Percentiles rank a stretch among this genome's conserved stretches.
These are phyloP conservation scores for Plectosphaerella cucumerina DNA, from an alignment of 2,329 filamentous ascomycete species.

Conservation along the genomic window DNA sequence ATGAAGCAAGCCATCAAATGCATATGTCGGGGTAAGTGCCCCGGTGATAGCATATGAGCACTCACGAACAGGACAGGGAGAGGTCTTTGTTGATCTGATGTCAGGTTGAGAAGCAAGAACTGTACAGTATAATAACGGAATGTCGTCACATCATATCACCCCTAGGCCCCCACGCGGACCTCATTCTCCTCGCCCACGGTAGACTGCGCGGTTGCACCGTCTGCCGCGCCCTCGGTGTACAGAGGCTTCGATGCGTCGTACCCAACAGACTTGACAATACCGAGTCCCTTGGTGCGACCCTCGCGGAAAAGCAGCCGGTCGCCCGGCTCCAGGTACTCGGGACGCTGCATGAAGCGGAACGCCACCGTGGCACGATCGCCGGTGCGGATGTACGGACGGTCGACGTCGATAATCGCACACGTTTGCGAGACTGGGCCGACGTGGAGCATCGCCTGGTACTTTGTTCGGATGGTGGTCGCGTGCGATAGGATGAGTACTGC, in stretches of 20 bases:
- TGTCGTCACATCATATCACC: neutral
- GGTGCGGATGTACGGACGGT: constrained; percentile 90
- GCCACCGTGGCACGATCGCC: constrained; percentile 92
- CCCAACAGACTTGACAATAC: constrained; percentile 87
- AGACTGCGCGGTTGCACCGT: neutral
- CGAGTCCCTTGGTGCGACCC: constrained; percentile 89
- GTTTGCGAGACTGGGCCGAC: constrained; percentile 94
- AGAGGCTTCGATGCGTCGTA: constrained; percentile 67
- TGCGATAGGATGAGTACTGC: constrained; percentile 91
- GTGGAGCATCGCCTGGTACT: constrained; percentile 97
- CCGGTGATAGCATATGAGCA: too few relatives aligned
- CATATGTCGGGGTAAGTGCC: too few relatives aligned
- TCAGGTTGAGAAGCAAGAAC: too few relatives aligned
- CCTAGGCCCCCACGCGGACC: constrained; percentile 6
- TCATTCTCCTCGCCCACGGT: constrained; percentile 5
- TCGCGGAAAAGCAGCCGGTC: constrained; percentile 91
- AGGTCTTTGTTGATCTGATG: too few relatives aligned
- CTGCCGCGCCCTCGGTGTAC: constrained; percentile 1
- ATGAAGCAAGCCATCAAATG: too few relatives aligned
- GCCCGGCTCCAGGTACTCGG: constrained; percentile 85
- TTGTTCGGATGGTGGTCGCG: constrained; percentile 92
- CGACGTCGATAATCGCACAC: constrained; percentile 95
- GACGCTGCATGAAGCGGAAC: constrained; percentile 90
- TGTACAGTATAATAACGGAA: neutral
- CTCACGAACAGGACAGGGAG: too few relatives aligned